Percentiles rank a stretch among this genome's conserved stretches.
Evolutionary conservation across 2,329 filamentous ascomycete species (phyloP).

Genomic region (Fusarium verticillioides): DNA sequence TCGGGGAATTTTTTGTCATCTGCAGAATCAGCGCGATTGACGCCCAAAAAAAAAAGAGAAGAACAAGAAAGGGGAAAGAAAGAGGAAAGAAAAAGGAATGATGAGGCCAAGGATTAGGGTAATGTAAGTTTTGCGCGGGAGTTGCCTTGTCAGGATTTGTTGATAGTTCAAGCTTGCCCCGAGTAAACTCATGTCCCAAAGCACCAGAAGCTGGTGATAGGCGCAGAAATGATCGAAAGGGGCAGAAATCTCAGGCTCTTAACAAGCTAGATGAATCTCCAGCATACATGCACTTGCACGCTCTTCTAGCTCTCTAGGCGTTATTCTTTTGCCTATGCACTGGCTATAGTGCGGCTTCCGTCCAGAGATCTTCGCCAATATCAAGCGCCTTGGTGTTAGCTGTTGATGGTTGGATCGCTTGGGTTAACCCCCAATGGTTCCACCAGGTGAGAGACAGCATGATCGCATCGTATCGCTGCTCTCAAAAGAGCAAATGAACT

Average conservation of each 20-base stretch:
- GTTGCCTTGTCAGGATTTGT: not conserved
- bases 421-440: slow-evolving; percentile 40
- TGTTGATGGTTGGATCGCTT: slow-evolving; percentile 26
- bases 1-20: slow-evolving; percentile 7
- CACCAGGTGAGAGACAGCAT: slow-evolving; percentile 31
- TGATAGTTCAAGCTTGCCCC: not conserved
- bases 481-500: slow-evolving; percentile 43
- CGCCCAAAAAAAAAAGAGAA: not conserved
- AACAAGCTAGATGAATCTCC: slow-evolving; percentile 18
- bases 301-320: slow-evolving; percentile 21
- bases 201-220: slow-evolving; percentile 11
- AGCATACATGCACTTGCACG: slow-evolving; percentile 44
- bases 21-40: slow-evolving; percentile 15
- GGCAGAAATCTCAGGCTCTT: slow-evolving; percentile 6
- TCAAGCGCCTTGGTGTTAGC: slow-evolving; percentile 31
- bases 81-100: not conserved
- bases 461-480: slow-evolving; percentile 24
- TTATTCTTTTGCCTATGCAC: slow-evolving; percentile 9
- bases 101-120: not conserved
- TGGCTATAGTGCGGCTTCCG: slow-evolving; percentile 15
- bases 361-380: slow-evolving; percentile 24
- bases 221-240: slow-evolving; percentile 19
- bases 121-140: not conserved
- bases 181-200: slow-evolving; percentile 10
- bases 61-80: too few species aligned